Conservation (phyloP, 495 filamentous ascomycete species). For the Aspergillus panamensis region DNA sequence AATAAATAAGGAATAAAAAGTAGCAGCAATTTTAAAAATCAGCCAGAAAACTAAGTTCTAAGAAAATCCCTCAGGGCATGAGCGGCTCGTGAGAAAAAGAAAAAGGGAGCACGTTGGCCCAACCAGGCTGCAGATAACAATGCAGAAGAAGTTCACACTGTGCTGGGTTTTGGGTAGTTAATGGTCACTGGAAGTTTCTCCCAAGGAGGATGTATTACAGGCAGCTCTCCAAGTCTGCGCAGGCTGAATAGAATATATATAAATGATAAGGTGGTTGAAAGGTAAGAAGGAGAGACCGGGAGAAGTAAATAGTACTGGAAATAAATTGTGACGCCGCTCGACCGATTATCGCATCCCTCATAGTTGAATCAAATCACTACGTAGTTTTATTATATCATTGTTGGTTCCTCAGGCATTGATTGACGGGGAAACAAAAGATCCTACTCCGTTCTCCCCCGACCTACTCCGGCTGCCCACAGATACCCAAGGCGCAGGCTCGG, state of each 20-base stretch:
- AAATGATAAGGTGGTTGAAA: neutral
- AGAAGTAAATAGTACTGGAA: neutral
- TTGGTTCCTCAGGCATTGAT: neutral
- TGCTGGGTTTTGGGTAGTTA: neutral
- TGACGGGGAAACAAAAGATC: conserved; percentile 18
- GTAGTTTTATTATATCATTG: conserved; percentile 15
- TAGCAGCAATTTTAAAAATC: conserved; percentile 1
- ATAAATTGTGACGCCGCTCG: conserved; percentile 1
- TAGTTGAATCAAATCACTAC: too few relatives aligned
- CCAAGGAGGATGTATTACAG: neutral
- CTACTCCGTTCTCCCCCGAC: conserved; percentile 24
- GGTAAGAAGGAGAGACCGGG: neutral
- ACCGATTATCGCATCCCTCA: neutral
- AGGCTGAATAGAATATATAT: too few relatives aligned
- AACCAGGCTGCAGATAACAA: conserved; percentile 8
- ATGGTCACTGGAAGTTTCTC: neutral
- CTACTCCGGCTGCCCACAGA: conserved; percentile 25
- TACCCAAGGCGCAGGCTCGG: conserved; percentile 31
- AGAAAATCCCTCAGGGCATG: neutral
- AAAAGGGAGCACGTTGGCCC: conserved; percentile 10
- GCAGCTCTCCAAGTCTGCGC: neutral
- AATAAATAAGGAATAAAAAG: neutral
- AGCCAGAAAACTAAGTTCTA: neutral
- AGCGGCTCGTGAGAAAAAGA: conserved; percentile 1
- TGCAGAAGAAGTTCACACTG: neutral